phyloP scores from a whole-genome alignment of 2,329 filamentous ascomycete genomes.

The Trichoderma semiorbis region DNA sequence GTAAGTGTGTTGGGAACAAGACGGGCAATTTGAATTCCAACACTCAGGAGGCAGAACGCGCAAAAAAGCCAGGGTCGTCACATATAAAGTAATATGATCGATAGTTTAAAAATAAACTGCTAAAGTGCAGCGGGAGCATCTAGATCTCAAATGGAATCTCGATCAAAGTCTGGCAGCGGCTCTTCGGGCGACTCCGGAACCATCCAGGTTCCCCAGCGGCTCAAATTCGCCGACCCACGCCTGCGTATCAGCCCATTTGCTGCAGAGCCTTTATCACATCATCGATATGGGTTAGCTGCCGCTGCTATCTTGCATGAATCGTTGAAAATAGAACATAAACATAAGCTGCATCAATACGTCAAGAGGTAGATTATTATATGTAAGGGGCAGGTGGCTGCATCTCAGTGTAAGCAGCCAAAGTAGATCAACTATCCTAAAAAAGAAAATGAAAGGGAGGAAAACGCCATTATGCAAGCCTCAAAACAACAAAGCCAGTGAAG shows the following conservation, averaged over 20 bases:
- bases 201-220: constrained; percentile 5
- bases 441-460: not conserved
- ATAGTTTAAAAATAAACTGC: not conserved
- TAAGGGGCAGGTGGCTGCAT: not conserved
- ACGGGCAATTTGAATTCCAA: not conserved
- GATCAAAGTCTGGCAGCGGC: not conserved
- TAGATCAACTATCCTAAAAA: not conserved
- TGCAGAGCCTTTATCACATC: not conserved
- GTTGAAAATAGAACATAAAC: not conserved
- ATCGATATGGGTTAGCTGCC: not conserved
- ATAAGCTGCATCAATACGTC: not conserved
- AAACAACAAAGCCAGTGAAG: not conserved
- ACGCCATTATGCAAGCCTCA: not conserved
- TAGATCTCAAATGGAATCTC: constrained; percentile 11
- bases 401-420: not conserved
- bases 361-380: not conserved
- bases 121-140: not conserved
- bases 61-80: not conserved
- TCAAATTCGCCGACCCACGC: not conserved
- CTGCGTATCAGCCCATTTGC: not conserved
- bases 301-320: not conserved
- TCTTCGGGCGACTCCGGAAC: constrained; percentile 11
- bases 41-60: not conserved
- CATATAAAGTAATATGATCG: not conserved
- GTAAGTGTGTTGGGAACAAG: not conserved